Evolutionary conservation across 1,139 yeast genomes (phyloP).

Genomic region (Yamadazyma diospyri): DNA sequence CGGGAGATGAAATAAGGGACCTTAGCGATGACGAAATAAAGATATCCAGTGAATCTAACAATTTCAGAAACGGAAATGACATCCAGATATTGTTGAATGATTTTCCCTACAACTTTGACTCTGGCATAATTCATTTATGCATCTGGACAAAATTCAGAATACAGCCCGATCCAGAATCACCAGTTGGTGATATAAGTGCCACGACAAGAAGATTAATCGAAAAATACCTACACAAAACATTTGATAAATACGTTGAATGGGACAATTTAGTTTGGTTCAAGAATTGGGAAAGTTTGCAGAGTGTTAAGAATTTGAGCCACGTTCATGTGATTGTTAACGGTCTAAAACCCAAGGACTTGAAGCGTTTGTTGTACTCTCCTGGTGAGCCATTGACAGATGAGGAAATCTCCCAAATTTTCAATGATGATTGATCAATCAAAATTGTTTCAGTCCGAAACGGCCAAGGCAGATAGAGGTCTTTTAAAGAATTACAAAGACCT

Average conservation of each 20-base stretch:
- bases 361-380: conserved; percentile 18
- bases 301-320: conserved; percentile 57
- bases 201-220: conserved; percentile 35
- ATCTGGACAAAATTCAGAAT: conserved; percentile 41
- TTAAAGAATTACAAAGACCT: too few species aligned
- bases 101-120: conserved; percentile 42
- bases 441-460: too few species aligned
- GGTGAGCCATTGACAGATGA: conserved; percentile 18
- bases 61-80: conserved; percentile 22
- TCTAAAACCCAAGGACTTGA: conserved; percentile 20
- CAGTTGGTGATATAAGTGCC: conserved; percentile 43
- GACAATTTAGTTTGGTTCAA: conserved; percentile 55
- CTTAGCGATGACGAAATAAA: conserved; percentile 23
- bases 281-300: conserved; percentile 59
- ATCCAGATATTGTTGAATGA: conserved; percentile 37
- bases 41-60: conserved; percentile 16
- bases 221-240: conserved; percentile 40
- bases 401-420: too few species aligned
- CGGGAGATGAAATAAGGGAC: conserved; percentile 17
- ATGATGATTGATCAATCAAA: too few species aligned
- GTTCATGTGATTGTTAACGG: conserved; percentile 52
- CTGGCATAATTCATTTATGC: conserved; percentile 36
- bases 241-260: conserved; percentile 32
- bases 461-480: too few species aligned
- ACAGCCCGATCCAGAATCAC: conserved; percentile 28